Conservation (phyloP, 305 asterid species). For the Coffea humblotiana region DNA sequence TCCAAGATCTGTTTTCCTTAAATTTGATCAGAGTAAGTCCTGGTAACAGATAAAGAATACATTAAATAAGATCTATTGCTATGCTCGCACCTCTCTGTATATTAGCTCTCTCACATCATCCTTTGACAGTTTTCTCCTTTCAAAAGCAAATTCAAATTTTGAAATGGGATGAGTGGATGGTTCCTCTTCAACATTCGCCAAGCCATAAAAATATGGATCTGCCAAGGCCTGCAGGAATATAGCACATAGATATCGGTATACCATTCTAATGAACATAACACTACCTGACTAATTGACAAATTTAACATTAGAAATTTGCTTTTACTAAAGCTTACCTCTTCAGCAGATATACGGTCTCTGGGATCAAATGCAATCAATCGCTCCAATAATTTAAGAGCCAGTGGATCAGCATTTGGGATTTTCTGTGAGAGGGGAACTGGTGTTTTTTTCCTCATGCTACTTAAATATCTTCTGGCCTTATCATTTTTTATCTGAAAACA, state of each 20-base stretch:
- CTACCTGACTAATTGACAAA: not conserved
- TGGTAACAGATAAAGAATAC: conserved; percentile 29
- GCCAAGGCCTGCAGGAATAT: conserved; percentile 61
- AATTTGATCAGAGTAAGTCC: conserved; percentile 50
- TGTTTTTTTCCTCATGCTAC: conserved; percentile 71
- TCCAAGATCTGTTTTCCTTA: conserved; percentile 84
- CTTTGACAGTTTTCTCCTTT: conserved; percentile 66
- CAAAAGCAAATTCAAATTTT: conserved; percentile 86
- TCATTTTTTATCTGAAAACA: conserved; percentile 75
- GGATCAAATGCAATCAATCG: conserved; percentile 90
- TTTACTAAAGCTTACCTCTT: conserved; percentile 50
- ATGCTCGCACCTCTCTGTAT: conserved; percentile 74
- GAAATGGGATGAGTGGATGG: conserved; percentile 76
- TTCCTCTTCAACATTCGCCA: conserved; percentile 87
- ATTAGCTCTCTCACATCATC: conserved; percentile 83
- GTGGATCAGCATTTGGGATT: conserved; percentile 72
- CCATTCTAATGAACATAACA: not conserved
- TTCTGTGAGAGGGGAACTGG: conserved; percentile 64
- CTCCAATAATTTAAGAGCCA: conserved; percentile 82
- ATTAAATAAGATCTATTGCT: conserved; percentile 21
- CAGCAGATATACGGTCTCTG: conserved; percentile 90
- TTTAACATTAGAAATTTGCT: not conserved
- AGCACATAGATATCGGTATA: conserved; percentile 6
- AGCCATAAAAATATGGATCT: conserved; percentile 75
- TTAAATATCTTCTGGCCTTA: conserved; percentile 80